phyloP scores from a whole-genome alignment of 768 basidiomycete genomes.

The Phanerochaete carnosa region DNA sequence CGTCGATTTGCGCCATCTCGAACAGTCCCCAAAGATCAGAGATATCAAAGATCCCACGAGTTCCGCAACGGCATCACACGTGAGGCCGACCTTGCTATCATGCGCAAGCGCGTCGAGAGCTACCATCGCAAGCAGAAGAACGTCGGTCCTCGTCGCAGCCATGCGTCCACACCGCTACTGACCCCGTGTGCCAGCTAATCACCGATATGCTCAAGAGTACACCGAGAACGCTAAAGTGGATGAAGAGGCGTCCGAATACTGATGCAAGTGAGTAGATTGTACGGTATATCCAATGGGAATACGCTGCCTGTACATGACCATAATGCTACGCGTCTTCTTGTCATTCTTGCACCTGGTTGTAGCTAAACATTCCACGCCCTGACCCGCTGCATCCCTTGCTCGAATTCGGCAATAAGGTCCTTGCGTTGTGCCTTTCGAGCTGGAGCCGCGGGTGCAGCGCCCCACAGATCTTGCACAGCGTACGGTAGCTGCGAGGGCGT shows the following conservation, averaged over 20 bases:
- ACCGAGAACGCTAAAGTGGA: conserved; percentile 76
- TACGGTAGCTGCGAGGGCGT: no score
- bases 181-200: conserved; percentile 60
- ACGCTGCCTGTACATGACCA: neutral
- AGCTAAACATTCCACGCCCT: neutral
- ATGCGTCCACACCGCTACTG: neutral
- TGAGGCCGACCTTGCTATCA: conserved; percentile 57
- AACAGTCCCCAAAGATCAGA: conserved; percentile 16
- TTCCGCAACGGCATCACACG: conserved; percentile 59
- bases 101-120: conserved; percentile 57
- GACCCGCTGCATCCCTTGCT: conserved; percentile 33
- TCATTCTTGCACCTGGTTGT: neutral
- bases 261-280: no score
- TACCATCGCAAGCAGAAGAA: conserved; percentile 75
- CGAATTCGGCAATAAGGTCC: conserved; percentile 34
- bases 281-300: no score
- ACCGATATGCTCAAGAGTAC: conserved; percentile 83
- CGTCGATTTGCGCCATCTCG: conserved; percentile 33
- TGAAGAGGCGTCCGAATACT: conserved; percentile 61
- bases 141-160: conserved; percentile 36
- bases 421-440: neutral
- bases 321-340: neutral
- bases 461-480: no score
- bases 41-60: conserved; percentile 58
- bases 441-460: neutral